Base-by-base conservation (phyloP, 1,284 basidiomycete genomes). In the Heterobasidion parviporum region DNA sequence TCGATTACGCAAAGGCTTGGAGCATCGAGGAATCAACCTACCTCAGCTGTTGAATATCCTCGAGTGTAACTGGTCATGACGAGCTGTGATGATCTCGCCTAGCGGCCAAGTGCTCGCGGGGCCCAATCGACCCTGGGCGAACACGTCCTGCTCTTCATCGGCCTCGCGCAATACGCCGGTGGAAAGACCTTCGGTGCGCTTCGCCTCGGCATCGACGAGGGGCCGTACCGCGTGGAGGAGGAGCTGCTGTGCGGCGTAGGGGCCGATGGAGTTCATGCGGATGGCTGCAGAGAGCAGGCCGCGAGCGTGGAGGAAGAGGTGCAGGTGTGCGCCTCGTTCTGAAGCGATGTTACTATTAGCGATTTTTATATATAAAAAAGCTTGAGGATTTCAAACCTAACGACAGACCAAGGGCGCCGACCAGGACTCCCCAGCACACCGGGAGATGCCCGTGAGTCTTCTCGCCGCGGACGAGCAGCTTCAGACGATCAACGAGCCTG, bases 41-140 rank as follows among this genome's bases (percentile, higher is more conserved):
- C 26, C 26, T 50, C 34, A 89, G 72, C 88, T 91, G 71, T 99
- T 99, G 78, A 99, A 99, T 61, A 99, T 91, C 53, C 95, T 79
- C 41, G 94, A 95, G 72, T 98, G 96, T 68, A 97, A 89, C 64
- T 94, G 74, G 72, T 98, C 96, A 70, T 99, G 96, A 59, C 96
- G 76, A 34, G 85, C 82, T 46, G 89, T 85, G 16, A 98, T 74
- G 47, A 98, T 89, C 71, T 99, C 96, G n/a, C 94, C 95, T 14
- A 99, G 70, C 0, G 96, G 96, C 93, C 95, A 99, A 5, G 91
- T 97, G 61, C 86, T 94, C 26, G 89, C 87, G 5, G 94, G 94
- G 1, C 58, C 45, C 16, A 12, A 44, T 15, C 48, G 52, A 8
- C 49, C 34, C 33, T 62, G 62, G 12, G 54, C 55, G 6, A 55